A percentile compares a stretch with the other conserved stretches of the same genome.
Evolutionary conservation across 257 asterid genomes (phyloP).

Genomic region (Catharanthus roseus): DNA sequence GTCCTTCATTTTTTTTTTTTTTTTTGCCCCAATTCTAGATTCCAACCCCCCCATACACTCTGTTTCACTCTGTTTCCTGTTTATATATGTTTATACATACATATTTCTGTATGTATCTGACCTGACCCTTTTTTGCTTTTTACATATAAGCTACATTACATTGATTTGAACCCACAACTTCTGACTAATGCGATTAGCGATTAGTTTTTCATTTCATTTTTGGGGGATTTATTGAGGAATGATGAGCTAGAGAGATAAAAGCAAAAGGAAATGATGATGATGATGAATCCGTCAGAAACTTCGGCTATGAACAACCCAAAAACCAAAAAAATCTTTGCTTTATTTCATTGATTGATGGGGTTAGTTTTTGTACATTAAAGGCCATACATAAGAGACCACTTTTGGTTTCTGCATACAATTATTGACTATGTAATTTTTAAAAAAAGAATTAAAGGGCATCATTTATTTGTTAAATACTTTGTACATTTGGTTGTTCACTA

Average conservation of each 20-base stretch:
- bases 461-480: too few relatives aligned
- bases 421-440: conserved; percentile 25
- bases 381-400: conserved; percentile 19
- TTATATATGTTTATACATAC: too few relatives aligned
- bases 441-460: not conserved
- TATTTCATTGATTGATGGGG: conserved; percentile 21
- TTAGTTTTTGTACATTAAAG: conserved; percentile 41
- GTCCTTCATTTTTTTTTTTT: conserved; percentile 4
- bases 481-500: too few relatives aligned
- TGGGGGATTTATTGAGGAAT: conserved; percentile 19
- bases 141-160: too few relatives aligned
- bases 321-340: conserved; percentile 10
- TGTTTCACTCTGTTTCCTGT: conserved; percentile 1
- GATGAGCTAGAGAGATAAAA: too few relatives aligned
- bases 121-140: too few relatives aligned
- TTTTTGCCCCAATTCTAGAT: conserved; percentile 1
- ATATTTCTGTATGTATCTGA: too few relatives aligned
- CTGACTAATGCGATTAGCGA: too few relatives aligned
- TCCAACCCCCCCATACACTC: not conserved
- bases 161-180: too few relatives aligned
- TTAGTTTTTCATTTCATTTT: too few relatives aligned
- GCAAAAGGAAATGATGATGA: not conserved
- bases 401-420: conserved; percentile 42
- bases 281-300: conserved; percentile 10
- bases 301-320: conserved; percentile 2